These are phyloP conservation scores for Scedosporium apiospermum DNA, from an alignment of 2,329 filamentous ascomycete genomes.

Conservation along the genomic window DNA sequence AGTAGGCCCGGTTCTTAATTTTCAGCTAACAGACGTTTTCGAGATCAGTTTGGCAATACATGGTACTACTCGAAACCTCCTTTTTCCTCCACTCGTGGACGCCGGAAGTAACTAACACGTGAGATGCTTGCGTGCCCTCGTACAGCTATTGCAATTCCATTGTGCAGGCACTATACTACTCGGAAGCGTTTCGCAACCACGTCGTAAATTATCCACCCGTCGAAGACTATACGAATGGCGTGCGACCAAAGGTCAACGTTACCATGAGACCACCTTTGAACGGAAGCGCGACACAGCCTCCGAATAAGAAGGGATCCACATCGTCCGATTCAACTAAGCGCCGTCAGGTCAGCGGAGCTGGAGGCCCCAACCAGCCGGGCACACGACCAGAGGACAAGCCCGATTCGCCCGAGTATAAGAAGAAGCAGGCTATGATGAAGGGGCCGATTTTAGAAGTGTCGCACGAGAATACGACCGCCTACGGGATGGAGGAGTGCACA, in stretches of 20 bases:
- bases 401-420: constrained; percentile 94
- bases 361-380: constrained; percentile 40
- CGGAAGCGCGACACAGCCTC: background rate
- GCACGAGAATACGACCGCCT: constrained; percentile 67
- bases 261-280: constrained; percentile 48
- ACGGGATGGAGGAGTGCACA: constrained; percentile 89
- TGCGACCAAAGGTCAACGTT: constrained; percentile 45
- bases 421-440: constrained; percentile 84
- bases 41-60: constrained; percentile 81
- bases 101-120: background rate
- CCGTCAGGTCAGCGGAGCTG: constrained; percentile 43
- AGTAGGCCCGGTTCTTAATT: no score
- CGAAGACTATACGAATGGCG: constrained; percentile 57
- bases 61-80: constrained; percentile 52
- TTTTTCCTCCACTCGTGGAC: background rate
- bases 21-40: background rate
- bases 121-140: background rate
- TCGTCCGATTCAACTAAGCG: constrained; percentile 48
- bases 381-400: constrained; percentile 79
- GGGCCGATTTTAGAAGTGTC: constrained; percentile 81
- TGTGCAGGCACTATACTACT: constrained; percentile 94
- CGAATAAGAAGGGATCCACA: constrained; percentile 41
- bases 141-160: constrained; percentile 95
- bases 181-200: constrained; percentile 83
- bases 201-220: constrained; percentile 84